A percentile compares a stretch with the other conserved stretches of the same genome.
Conservation (phyloP, 1,139 yeast species). For the Petasospora fabianii region DNA sequence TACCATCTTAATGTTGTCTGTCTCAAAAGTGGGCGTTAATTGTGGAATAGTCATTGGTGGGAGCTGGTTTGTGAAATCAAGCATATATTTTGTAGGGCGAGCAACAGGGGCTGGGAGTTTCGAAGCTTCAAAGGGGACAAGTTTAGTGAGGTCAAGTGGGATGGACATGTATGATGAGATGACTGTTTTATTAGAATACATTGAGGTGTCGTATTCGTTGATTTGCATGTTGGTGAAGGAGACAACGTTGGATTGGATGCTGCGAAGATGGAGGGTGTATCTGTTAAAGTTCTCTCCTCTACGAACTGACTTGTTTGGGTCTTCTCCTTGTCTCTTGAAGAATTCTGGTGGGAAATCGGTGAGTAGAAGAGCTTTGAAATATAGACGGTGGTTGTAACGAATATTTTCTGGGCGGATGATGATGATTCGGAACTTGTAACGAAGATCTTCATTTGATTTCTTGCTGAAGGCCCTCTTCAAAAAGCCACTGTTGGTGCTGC, state of each 20-base stretch:
- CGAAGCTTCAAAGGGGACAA: constrained; percentile 1
- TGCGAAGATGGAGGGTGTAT: constrained; percentile 2
- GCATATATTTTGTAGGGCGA: constrained; percentile 3
- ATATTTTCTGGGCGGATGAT: constrained; percentile 5
- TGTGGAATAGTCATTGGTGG: constrained; percentile 7
- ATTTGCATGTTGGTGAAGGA: constrained; percentile 4
- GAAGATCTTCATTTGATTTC: neutral
- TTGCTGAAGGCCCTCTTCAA: constrained; percentile 4
- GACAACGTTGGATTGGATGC: neutral
- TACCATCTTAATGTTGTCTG: constrained; percentile 3
- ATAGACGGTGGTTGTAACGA: constrained; percentile 6
- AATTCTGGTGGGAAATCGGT: constrained; percentile 7
- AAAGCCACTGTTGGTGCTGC: neutral
- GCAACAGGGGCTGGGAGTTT: neutral
- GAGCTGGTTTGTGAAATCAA: constrained; percentile 3
- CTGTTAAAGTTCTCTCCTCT: constrained; percentile 3
- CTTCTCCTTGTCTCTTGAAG: neutral
- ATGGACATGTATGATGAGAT: constrained; percentile 1
- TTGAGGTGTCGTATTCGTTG: constrained; percentile 1
- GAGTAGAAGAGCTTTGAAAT: constrained; percentile 6
- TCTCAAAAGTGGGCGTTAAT: constrained; percentile 3
- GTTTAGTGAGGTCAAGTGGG: constrained; percentile 4
- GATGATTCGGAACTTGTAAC: constrained; percentile 4
- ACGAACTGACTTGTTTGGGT: constrained; percentile 1
- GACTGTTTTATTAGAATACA: constrained; percentile 1